Base-by-base conservation (phyloP, 2,329 filamentous ascomycete species). In the Alternaria tenuissima region DNA sequence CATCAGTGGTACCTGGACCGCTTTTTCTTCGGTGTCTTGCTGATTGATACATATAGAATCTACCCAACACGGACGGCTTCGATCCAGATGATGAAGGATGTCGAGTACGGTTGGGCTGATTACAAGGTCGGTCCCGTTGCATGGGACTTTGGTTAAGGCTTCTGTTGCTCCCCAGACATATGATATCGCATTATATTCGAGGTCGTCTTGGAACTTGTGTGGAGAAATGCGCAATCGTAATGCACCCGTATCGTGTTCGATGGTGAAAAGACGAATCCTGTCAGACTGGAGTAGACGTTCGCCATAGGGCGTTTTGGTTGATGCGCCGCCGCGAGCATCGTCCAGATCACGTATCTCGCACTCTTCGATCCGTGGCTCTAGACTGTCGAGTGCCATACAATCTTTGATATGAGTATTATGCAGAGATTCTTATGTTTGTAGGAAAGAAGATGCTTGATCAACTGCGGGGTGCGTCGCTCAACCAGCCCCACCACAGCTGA, bases 241-340 rank as follows among this genome's bases (percentile, higher is more conserved):
- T 16, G 1, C 0, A 16, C 32, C 12, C 1, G 7, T 6, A 2
- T 1, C 12, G 12, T 4, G 12, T 8, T 2, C 2, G 18, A 48
- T 34, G 30, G 4, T 3, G 14, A 48, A 7, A 0, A 48, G 46
- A n/a, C 46, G 46, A 0, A 48, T 48, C 6, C 12, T 1, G 3
- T 48, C 14, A 2, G 46, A 4, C 30, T n/a, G 30, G 1, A 48
- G 44, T 0, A 47, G 46, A 1, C 30, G 46, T 4, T 48, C 46
- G 46, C 3, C 14, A 3, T 48, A 36, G 1, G 46, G 18, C 24
- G 46, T n/a, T n/a, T 8, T 7, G 4, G 1, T 1, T 5, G 12
- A 22, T 34, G 18, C 28, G 7, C 4, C 1, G 14, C 18, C 6
- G 12, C 0, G 20, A 6, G 28, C 0, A 5, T 47, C 12, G 4